Conservation (phyloP, 2,329 filamentous ascomycete genomes). For the Aspergillus pseudotamarii region DNA sequence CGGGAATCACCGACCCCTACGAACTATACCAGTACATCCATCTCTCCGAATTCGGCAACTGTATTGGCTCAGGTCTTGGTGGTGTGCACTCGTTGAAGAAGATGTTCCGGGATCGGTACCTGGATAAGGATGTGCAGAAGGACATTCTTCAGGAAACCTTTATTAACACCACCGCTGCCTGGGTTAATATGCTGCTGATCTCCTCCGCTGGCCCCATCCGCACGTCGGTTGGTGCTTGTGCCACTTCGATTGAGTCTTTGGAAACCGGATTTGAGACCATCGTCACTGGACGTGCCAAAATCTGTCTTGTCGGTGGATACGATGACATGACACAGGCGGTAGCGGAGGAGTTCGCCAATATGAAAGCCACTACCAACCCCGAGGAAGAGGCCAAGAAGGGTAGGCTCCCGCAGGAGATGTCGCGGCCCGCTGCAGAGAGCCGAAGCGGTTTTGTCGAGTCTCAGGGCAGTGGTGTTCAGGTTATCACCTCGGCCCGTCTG, state of each 20-base stretch:
- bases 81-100: constrained; percentile 87
- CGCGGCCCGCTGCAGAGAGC: constrained; percentile 92
- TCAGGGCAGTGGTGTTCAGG: constrained; percentile 95
- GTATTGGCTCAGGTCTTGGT: constrained; percentile 97
- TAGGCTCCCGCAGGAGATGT: constrained; percentile 96
- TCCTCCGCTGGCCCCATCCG: constrained; percentile 98
- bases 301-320: constrained; percentile 97
- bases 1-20: constrained; percentile 97
- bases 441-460: constrained; percentile 99
- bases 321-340: constrained; percentile 99
- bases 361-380: constrained; percentile 98
- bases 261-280: constrained; percentile 99
- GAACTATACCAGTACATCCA: constrained; percentile 99
- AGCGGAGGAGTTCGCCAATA: constrained; percentile 99
- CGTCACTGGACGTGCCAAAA: constrained; percentile 93
- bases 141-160: constrained; percentile 99
- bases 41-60: constrained; percentile 96
- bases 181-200: constrained; percentile 98
- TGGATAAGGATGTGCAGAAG: constrained; percentile 97
- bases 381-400: constrained; percentile 95
- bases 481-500: constrained; percentile 96
- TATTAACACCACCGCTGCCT: constrained; percentile 99
- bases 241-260: constrained; percentile 94
- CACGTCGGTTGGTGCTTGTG: constrained; percentile 96
- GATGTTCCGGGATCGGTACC: constrained; percentile 97